A percentile compares a stretch with the other conserved stretches of the same genome.
Evolutionary conservation across 495 filamentous ascomycete species (phyloP).

Genomic region (Pyronema domesticum): DNA sequence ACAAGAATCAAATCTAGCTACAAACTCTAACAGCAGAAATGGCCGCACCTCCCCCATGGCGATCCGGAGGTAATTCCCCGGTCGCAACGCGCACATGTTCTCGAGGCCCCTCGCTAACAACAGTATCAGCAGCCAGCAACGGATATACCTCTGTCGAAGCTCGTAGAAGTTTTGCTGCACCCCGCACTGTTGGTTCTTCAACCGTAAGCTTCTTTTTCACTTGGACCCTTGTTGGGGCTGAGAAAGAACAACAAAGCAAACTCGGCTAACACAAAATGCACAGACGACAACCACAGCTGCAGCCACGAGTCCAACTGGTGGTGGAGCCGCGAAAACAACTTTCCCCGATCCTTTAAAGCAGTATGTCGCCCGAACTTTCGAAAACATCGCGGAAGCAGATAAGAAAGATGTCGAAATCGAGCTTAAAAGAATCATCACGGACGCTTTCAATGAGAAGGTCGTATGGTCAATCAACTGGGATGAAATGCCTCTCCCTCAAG

Average conservation of each 20-base stretch:
- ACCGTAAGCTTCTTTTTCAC: too few species aligned
- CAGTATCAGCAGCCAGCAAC: not conserved
- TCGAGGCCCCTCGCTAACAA: not conserved
- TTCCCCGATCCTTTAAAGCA: slow-evolving; percentile 24
- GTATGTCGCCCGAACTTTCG: slow-evolving; percentile 25
- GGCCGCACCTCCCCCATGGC: slow-evolving; percentile 2
- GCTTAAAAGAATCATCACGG: slow-evolving; percentile 67
- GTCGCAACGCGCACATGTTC: not conserved
- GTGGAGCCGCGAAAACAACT: slow-evolving; percentile 8
- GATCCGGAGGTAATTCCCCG: slow-evolving; percentile 1
- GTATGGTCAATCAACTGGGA: slow-evolving; percentile 68
- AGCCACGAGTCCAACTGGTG: too few species aligned
- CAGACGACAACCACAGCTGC: too few species aligned
- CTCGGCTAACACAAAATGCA: not conserved
- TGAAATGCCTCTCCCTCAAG: slow-evolving; percentile 65
- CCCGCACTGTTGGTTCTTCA: not conserved
- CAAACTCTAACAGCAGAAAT: not conserved
- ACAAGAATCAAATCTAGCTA: not conserved
- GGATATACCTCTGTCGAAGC: slow-evolving; percentile 1
- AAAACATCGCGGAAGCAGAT: slow-evolving; percentile 16
- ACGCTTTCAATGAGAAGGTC: slow-evolving; percentile 49
- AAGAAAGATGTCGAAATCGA: slow-evolving; percentile 59
- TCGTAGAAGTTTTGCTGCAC: not conserved
- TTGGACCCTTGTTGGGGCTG: not conserved
- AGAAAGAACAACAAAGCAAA: not conserved